phyloP scores from a whole-genome alignment of 257 asterid species.

The Orobanche coerulescens region DNA sequence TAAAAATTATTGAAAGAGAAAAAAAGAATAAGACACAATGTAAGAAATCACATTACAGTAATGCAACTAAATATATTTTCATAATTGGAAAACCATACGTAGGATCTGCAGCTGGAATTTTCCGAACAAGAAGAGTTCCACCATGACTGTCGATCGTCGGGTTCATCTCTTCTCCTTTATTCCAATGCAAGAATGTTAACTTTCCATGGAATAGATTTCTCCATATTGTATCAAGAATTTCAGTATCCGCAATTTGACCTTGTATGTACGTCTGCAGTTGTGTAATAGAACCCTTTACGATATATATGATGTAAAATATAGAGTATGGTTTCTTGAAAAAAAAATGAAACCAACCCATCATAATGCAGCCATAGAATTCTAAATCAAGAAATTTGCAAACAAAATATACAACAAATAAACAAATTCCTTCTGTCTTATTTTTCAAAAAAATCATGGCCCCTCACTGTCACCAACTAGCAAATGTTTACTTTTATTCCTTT shows the following conservation, averaged over 20 bases:
- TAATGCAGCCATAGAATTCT: no score
- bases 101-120: conserved; percentile 55
- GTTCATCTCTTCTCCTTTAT: conserved; percentile 78
- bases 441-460: no score
- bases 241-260: conserved; percentile 38
- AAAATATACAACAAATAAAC: no score
- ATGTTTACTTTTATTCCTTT: no score
- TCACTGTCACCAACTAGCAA: no score
- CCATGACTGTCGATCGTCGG: conserved; percentile 56
- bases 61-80: no score
- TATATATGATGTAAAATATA: no score
- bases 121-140: conserved; percentile 85
- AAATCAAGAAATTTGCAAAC: no score
- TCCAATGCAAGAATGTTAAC: conserved; percentile 66
- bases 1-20: background rate
- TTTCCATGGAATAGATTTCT: conserved; percentile 56
- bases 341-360: no score
- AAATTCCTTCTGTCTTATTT: no score
- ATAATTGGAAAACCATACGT: conserved; percentile 35
- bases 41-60: no score
- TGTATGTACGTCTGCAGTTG: conserved; percentile 43
- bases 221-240: conserved; percentile 42
- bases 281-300: background rate
- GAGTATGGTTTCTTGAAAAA: no score
- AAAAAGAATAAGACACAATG: background rate